Base-by-base conservation (phyloP, 768 basidiomycete genomes). In the Russula sp. region DNA sequence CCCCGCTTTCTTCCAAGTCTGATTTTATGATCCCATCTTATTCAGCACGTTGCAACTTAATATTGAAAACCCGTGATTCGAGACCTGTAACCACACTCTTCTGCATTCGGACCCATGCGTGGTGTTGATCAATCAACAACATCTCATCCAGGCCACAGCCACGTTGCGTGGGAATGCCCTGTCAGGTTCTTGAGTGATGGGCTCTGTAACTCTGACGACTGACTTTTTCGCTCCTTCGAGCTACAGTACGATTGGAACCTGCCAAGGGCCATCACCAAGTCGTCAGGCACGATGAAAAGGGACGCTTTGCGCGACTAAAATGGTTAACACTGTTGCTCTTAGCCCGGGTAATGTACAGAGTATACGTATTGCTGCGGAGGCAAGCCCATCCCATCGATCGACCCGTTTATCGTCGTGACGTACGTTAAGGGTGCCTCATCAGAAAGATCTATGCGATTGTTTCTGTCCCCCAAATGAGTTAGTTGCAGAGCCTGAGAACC, bases 361-460 rank as follows among this genome's bases (percentile, higher is more conserved):
- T 38, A 50, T 50, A 52, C 50, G 61, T n/a, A 34, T 52, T 11
- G 43, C 43, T 39, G 61, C 14, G 36, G 9, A 29, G 56, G 32
- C n/a, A 25, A 39, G 13, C 43, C 18, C 25, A 52, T 20, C 10
- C 7, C 25, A 4, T 39, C 43, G 36, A 46, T 25, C 13, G 60
- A 51, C 36, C 22, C 6, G 18, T 39, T 51, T 7, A 52, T 7
- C 22, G 61, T 58, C n/a, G 45, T 16, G 22, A 50, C 18, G 6
- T 22, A 41, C 7, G 50, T 62, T 36, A 45, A 20, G 1, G 50
- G 61, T 8, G 29, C 29, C 6, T 58, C 48, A n/a, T 29, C 22
- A 39, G 11, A 18, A 29, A 62, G 46, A 16, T 62, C 61, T 29
- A 62, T 58, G 43, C 61, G 61, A 35, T 62, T 62, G 20, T 62